Evolutionary conservation across 1,284 basidiomycete genomes (phyloP).

Genomic region (Heterobasidion parviporum): DNA sequence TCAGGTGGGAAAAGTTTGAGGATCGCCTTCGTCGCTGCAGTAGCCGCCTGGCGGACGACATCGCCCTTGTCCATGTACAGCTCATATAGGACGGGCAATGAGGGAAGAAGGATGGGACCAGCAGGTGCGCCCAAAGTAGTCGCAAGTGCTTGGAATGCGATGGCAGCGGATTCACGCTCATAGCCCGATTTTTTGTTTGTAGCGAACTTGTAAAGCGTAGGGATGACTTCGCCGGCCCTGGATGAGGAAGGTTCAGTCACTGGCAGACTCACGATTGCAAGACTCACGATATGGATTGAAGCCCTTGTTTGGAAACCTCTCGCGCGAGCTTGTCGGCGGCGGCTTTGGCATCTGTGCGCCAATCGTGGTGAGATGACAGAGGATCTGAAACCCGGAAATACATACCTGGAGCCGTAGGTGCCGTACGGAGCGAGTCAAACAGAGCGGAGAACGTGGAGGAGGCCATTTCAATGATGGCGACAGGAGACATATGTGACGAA

Average conservation of each 20-base stretch:
- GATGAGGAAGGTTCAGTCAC: slow-evolving; percentile 9
- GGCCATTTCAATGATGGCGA: background rate
- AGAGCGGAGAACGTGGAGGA: background rate
- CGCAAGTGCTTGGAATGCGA: slow-evolving; percentile 77
- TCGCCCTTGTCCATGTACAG: slow-evolving; percentile 94
- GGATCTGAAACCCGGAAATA: no score
- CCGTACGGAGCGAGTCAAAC: background rate
- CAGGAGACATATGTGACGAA: background rate
- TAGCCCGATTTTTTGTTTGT: slow-evolving; percentile 87
- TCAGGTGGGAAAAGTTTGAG: slow-evolving; percentile 83
- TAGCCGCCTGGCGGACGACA: slow-evolving; percentile 80
- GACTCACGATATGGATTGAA: slow-evolving; percentile 54
- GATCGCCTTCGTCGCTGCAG: slow-evolving; percentile 78
- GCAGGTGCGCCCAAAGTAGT: slow-evolving; percentile 65
- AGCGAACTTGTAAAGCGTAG: slow-evolving; percentile 64
- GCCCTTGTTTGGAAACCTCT: slow-evolving; percentile 56
- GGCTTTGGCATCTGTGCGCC: slow-evolving; percentile 60
- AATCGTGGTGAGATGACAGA: slow-evolving; percentile 2
- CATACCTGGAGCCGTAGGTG: background rate
- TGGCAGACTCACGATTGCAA: slow-evolving; percentile 3
- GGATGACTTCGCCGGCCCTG: slow-evolving; percentile 58
- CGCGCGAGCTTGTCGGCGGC: slow-evolving; percentile 72
- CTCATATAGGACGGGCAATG: slow-evolving; percentile 76
- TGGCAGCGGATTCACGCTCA: slow-evolving; percentile 87
- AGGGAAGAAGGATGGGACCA: slow-evolving; percentile 78